A percentile compares a stretch with the other conserved stretches of the same genome.
Conservation (phyloP, 106 monocot genomes). For the Gastrodia elata region DNA sequence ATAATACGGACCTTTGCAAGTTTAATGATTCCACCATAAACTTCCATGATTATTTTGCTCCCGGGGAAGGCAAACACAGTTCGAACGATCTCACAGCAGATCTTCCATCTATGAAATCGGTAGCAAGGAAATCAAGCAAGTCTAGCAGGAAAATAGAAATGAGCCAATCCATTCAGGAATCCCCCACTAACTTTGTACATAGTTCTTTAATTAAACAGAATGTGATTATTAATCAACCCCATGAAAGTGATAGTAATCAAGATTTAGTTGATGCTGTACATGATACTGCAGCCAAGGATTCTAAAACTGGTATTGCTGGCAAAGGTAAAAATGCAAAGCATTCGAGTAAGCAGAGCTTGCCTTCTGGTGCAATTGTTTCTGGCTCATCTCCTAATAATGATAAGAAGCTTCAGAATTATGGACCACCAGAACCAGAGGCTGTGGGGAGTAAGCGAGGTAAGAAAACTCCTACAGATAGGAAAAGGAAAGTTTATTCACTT, state of each 20-base stretch:
- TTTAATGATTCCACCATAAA: background rate
- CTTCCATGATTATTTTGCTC: background rate
- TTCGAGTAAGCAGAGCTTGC: background rate
- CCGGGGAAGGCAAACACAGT: background rate
- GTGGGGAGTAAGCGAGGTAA: background rate
- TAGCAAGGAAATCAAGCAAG: background rate
- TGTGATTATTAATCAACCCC: background rate
- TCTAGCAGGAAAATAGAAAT: background rate
- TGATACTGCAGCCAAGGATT: background rate
- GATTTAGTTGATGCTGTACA: background rate
- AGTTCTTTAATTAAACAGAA: background rate
- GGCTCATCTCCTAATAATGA: background rate
- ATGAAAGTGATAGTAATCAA: background rate
- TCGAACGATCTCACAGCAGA: background rate
- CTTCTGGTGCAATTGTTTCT: background rate
- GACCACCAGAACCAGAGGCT: background rate
- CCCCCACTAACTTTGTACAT: background rate
- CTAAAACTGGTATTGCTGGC: background rate
- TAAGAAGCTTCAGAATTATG: background rate
- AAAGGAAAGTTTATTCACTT: background rate
- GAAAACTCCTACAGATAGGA: background rate
- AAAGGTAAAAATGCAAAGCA: conserved; percentile 5
- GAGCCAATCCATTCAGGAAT: background rate
- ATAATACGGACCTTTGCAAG: background rate
- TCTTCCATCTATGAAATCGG: background rate